These are phyloP conservation scores for Carpediemonas membranifera DNA, from an alignment of 78 protist species.

Conservation along the genomic window DNA sequence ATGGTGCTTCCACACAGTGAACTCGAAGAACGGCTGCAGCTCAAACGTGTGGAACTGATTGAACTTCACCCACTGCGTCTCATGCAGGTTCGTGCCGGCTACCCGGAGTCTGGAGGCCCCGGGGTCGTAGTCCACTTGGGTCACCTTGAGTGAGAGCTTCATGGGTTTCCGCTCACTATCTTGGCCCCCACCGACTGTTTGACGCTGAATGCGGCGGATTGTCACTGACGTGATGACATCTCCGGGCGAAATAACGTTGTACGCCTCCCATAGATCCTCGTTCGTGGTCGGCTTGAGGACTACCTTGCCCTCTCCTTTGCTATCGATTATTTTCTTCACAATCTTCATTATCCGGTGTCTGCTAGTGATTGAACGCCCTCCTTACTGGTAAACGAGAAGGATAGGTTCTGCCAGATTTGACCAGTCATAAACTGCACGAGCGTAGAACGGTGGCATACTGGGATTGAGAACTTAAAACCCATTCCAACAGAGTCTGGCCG, in stretches of 20 bases:
- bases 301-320: background rate
- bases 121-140: background rate
- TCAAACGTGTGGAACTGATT: background rate
- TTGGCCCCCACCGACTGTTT: background rate
- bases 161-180: background rate
- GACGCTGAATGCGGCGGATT: background rate
- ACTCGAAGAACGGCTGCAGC: background rate
- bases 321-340: too few species aligned
- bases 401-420: too few species aligned
- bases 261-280: conserved; percentile 48
- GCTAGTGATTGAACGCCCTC: too few species aligned
- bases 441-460: too few species aligned
- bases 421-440: too few species aligned
- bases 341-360: too few species aligned
- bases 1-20: background rate
- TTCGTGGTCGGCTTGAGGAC: conserved; percentile 17
- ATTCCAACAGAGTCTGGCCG: too few species aligned
- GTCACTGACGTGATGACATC: conserved; percentile 9
- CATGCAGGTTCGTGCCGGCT: background rate
- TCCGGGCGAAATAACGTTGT: conserved; percentile 31
- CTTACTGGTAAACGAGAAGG: too few species aligned
- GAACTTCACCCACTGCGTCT: background rate
- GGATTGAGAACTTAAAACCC: too few species aligned
- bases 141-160: background rate
- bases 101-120: background rate